Percentiles rank a stretch among this genome's conserved stretches.
Evolutionary conservation across 148 eudicot genomes (phyloP).

Genomic region (Pharnaceum exiguum): DNA sequence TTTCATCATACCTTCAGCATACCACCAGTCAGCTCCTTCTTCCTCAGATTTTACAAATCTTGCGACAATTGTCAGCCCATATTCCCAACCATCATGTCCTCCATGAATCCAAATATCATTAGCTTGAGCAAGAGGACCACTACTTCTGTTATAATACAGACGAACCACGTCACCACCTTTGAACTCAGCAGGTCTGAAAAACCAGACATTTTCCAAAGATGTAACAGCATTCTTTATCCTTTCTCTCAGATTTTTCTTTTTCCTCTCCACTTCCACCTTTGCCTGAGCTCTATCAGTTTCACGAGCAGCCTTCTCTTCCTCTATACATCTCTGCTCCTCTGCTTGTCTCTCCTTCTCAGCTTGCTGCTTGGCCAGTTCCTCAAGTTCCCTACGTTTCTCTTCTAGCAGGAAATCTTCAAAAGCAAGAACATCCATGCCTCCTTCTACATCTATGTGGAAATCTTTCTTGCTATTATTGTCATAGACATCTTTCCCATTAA

Average conservation of each 20-base stretch:
- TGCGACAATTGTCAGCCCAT: slow-evolving; percentile 69
- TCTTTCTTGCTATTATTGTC: slow-evolving; percentile 83
- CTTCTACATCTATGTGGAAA: slow-evolving; percentile 71
- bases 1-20: slow-evolving; percentile 61
- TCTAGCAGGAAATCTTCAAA: slow-evolving; percentile 93
- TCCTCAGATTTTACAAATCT: slow-evolving; percentile 55
- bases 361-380: slow-evolving; percentile 58
- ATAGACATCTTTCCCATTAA: slow-evolving; percentile 77
- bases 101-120: slow-evolving; percentile 90
- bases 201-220: slow-evolving; percentile 60
- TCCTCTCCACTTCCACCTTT: slow-evolving; percentile 52
- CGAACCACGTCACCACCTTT: slow-evolving; percentile 54
- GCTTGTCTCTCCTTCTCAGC: slow-evolving; percentile 75
- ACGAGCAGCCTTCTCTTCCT: slow-evolving; percentile 65
- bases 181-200: slow-evolving; percentile 59
- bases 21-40: slow-evolving; percentile 78
- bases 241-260: slow-evolving; percentile 42
- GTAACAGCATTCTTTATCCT: slow-evolving; percentile 37
- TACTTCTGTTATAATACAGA: slow-evolving; percentile 66
- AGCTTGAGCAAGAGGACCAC: slow-evolving; percentile 83
- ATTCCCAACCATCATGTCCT: slow-evolving; percentile 77
- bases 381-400: slow-evolving; percentile 84
- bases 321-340: slow-evolving; percentile 66
- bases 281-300: slow-evolving; percentile 91
- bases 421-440: slow-evolving; percentile 57